phyloP scores from a whole-genome alignment of 2,329 filamentous ascomycete genomes.

The Exophiala phaeomuriformis region DNA sequence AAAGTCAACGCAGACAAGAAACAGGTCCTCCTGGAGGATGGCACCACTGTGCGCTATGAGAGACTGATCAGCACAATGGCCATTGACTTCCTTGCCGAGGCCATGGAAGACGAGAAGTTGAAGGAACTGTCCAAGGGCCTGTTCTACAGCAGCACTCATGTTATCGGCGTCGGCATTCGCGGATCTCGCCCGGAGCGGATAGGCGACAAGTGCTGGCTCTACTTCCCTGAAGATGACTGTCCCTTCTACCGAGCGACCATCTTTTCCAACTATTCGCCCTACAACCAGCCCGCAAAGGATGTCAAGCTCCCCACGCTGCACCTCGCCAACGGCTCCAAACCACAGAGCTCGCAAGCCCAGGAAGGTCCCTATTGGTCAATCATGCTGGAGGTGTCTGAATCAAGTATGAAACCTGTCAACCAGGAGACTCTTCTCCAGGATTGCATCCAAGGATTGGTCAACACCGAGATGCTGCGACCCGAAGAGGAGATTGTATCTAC shows the following conservation, averaged over 20 bases:
- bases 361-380: slow-evolving; percentile 98
- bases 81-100: slow-evolving; percentile 78
- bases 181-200: slow-evolving; percentile 89
- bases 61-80: slow-evolving; percentile 96
- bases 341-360: slow-evolving; percentile 63
- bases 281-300: slow-evolving; percentile 84
- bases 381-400: slow-evolving; percentile 98
- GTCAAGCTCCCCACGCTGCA: slow-evolving; percentile 81
- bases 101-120: slow-evolving; percentile 81
- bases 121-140: slow-evolving; percentile 77
- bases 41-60: slow-evolving; percentile 81
- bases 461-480: slow-evolving; percentile 91
- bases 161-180: slow-evolving; percentile 91
- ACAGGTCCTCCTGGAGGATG: slow-evolving; percentile 72
- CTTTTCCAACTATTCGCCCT: slow-evolving; percentile 99
- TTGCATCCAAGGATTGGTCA: slow-evolving; percentile 91
- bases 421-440: slow-evolving; percentile 76
- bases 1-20: slow-evolving; percentile 84
- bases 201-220: slow-evolving; percentile 99
- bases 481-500: slow-evolving; percentile 94
- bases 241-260: slow-evolving; percentile 99
- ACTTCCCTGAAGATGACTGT: slow-evolving; percentile 98
- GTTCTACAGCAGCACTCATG: slow-evolving; percentile 95
- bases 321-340: slow-evolving; percentile 76
- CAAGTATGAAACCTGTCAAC: slow-evolving; percentile 88